A percentile compares a stretch with the other conserved stretches of the same genome.
Conservation (phyloP, 2,329 filamentous ascomycete species). For the Tolypocladium nubicola region DNA sequence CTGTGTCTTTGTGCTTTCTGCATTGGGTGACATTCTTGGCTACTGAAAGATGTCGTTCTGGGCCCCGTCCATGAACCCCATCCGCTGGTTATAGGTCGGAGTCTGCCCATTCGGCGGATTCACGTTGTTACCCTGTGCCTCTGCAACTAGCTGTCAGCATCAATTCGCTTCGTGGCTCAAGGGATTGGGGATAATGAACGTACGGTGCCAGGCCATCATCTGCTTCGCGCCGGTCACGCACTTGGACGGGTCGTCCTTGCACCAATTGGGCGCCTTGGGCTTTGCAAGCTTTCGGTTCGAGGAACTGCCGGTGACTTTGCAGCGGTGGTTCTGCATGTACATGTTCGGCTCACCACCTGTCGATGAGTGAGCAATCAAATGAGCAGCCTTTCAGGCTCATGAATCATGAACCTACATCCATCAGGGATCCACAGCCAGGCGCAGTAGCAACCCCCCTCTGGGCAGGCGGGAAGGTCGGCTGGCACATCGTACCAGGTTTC, state of each 20-base stretch:
- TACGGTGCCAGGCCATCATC: constrained; percentile 37
- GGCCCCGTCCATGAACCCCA: constrained; percentile 20
- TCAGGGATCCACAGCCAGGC: constrained; percentile 21
- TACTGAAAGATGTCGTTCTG: constrained; percentile 13
- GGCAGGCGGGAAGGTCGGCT: constrained; percentile 14
- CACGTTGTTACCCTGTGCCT: constrained; percentile 23
- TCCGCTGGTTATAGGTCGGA: constrained; percentile 21
- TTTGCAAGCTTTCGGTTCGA: constrained; percentile 28
- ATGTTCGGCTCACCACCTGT: too few species aligned
- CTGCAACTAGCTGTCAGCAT: constrained; percentile 6
- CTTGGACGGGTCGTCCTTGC: constrained; percentile 25
- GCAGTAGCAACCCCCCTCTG: constrained; percentile 18
- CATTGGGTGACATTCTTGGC: constrained; percentile 1
- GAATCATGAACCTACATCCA: constrained; percentile 5
- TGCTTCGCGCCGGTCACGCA: constrained; percentile 34
- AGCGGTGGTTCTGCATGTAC: too few species aligned
- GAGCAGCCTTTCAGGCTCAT: too few species aligned
- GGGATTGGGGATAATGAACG: constrained; percentile 2
- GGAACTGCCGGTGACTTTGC: constrained; percentile 14
- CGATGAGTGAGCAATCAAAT: too few species aligned
- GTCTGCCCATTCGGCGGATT: constrained; percentile 13
- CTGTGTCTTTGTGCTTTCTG: neutral
- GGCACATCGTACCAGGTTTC: constrained; percentile 18
- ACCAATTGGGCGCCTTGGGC: constrained; percentile 30
- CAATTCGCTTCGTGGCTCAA: neutral